phyloP scores from a whole-genome alignment of 352 stramenopile species.

The Globisporangium iwayamae region DNA sequence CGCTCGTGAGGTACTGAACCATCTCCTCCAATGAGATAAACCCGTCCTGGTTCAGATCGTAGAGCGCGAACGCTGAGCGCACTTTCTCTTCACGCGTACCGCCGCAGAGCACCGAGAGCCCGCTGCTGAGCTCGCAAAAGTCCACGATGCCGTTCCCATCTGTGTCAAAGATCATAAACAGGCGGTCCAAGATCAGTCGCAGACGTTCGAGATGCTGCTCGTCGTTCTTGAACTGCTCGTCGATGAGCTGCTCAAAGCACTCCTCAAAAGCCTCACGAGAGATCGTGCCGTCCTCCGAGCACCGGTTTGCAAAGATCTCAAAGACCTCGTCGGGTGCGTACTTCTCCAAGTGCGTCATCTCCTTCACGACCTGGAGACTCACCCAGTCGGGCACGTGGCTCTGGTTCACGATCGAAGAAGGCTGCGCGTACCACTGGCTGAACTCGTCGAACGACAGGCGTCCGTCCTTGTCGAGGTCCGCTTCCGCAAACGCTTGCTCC shows the following conservation, averaged over 20 bases:
- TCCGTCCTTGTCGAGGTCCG: slow-evolving; percentile 70
- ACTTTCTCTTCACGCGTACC: slow-evolving; percentile 83
- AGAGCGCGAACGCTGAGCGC: slow-evolving; percentile 80
- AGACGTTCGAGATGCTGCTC: slow-evolving; percentile 57
- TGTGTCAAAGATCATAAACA: slow-evolving; percentile 83
- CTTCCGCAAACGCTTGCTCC: slow-evolving; percentile 79
- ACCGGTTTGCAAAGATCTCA: slow-evolving; percentile 83
- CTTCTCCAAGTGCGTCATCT: slow-evolving; percentile 84
- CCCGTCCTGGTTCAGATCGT: slow-evolving; percentile 84
- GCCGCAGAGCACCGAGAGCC: slow-evolving; percentile 78
- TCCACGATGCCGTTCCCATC: slow-evolving; percentile 78
- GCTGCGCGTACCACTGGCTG: slow-evolving; percentile 70
- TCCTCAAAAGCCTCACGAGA: slow-evolving; percentile 80
- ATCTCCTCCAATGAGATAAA: slow-evolving; percentile 89
- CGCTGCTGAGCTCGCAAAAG: slow-evolving; percentile 81
- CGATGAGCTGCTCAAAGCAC: slow-evolving; percentile 81
- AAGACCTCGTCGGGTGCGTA: slow-evolving; percentile 83
- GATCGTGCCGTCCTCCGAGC: slow-evolving; percentile 70
- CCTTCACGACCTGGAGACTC: slow-evolving; percentile 71
- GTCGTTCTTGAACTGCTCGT: slow-evolving; percentile 76
- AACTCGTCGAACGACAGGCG: slow-evolving; percentile 86
- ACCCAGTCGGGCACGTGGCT: slow-evolving; percentile 54
- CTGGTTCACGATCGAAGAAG: slow-evolving; percentile 25
- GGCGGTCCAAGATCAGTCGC: slow-evolving; percentile 62
- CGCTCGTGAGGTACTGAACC: slow-evolving; percentile 75